Evolutionary conservation across 1,284 basidiomycete genomes (phyloP), one percentile per base, ranked within the genome.

Genomic region (Austroboletus novae-zelandiae): DNA sequence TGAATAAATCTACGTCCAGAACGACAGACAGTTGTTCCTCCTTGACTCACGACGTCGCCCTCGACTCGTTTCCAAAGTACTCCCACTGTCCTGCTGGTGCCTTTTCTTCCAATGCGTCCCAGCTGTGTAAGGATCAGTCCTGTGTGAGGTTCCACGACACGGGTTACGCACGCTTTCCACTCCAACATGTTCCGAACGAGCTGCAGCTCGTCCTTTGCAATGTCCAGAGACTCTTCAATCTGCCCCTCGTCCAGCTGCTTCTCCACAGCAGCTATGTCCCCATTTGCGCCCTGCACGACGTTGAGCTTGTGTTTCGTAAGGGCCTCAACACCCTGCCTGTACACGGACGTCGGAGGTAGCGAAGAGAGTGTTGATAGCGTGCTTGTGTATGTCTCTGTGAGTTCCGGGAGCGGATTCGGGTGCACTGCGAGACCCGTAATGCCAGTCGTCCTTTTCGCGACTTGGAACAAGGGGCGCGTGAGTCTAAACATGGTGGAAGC

Each of bases 291-390:
- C 62, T 91, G 76, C 46, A 97, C 78, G 49, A 92, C 78, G 57
- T 75, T 78, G 55, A 98, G 79, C 62, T 93, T 88, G 66, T 86
- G 83, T 62, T 85, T 81, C n/a, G 90, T 93, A 57, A 97, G 77
- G 7, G 92, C 87, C 69, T 95, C 90, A 8, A 86, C 86, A 45
- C 91, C 87, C 72, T 98, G 95, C 51, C 92, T 84, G 74, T 98
- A 99, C 48, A 95, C 87, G 54, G 91, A 89, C 41, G 84, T 79
- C 53, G 78, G 71, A 11, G 96, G 95, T 53, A 98, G 81, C 47
- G 78, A 68, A 5, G 80, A 72, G 45, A 98, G 83, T 4, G 81
- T 68, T 20, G 80, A 70, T 46, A 98, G 84, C 2, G 95, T 98
- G 47, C 81, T 76, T 61, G 84, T 76, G 77, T 96, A 98, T 42